phyloP scores from a whole-genome alignment of 345 rosid genomes.

The Carallia brachiata region DNA sequence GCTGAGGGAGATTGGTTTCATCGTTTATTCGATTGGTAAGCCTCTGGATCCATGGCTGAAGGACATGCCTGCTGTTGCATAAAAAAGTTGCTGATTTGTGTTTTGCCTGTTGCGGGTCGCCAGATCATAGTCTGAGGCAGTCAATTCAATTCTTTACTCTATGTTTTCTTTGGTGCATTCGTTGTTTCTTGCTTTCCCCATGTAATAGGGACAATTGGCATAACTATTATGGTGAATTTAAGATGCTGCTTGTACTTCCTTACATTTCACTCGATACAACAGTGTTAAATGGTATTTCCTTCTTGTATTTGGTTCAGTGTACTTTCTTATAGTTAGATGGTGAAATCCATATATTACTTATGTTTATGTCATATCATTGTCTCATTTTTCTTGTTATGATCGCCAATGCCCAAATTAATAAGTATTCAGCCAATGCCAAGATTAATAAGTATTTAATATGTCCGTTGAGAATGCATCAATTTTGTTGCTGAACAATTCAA shows the following conservation, averaged over 20 bases:
- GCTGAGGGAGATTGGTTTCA: conserved; percentile 85
- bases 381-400: background rate
- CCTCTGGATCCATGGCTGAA: conserved; percentile 89
- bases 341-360: conserved; percentile 2
- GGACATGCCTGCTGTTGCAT: conserved; percentile 95
- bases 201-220: conserved; percentile 20
- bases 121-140: conserved; percentile 7
- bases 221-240: conserved; percentile 17
- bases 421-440: no score
- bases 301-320: conserved; percentile 13
- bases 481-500: no score
- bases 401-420: no score
- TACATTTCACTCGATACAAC: conserved; percentile 24
- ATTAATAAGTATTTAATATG: no score
- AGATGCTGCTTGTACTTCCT: conserved; percentile 28
- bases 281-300: conserved; percentile 13
- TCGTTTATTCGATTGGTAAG: conserved; percentile 88
- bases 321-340: conserved; percentile 5
- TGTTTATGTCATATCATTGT: background rate
- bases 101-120: conserved; percentile 1
- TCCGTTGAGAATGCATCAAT: no score
- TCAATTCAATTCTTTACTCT: conserved; percentile 32
- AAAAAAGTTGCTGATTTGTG: conserved; percentile 6
- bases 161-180: conserved; percentile 2
- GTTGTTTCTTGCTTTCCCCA: conserved; percentile 30